Conservation (phyloP, 1,139 yeast genomes). For the Yamadazyma jaroonii region DNA sequence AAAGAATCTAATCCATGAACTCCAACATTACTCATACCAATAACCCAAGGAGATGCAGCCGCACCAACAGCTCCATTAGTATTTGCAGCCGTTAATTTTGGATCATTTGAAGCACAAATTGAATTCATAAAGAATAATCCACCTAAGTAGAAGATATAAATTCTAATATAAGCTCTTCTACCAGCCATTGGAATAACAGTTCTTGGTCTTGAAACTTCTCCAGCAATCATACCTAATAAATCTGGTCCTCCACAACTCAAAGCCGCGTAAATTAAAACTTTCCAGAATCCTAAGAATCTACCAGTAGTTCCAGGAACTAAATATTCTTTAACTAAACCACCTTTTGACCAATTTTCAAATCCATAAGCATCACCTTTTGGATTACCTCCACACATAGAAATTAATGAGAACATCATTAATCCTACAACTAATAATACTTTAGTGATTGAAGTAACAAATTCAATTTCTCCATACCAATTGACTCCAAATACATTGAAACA, state of each 20-base stretch:
- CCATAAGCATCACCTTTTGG: slow-evolving; percentile 36
- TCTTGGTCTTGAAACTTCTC: slow-evolving; percentile 33
- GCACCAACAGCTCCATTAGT: slow-evolving; percentile 27
- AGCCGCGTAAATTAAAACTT: slow-evolving; percentile 35
- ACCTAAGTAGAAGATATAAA: slow-evolving; percentile 34
- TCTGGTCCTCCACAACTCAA: slow-evolving; percentile 46
- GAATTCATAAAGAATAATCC: slow-evolving; percentile 38
- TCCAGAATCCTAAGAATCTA: slow-evolving; percentile 35
- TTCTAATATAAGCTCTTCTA: slow-evolving; percentile 31
- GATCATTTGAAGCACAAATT: slow-evolving; percentile 32
- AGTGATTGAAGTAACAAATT: slow-evolving; percentile 33
- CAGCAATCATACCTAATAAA: slow-evolving; percentile 30
- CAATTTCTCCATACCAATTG: slow-evolving; percentile 40
- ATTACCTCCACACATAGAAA: slow-evolving; percentile 41
- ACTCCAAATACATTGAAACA: slow-evolving; percentile 34
- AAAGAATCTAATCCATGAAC: slow-evolving; percentile 34
- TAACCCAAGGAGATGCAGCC: slow-evolving; percentile 40
- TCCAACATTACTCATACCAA: slow-evolving; percentile 35
- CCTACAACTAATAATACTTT: slow-evolving; percentile 39
- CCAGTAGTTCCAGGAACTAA: slow-evolving; percentile 33
- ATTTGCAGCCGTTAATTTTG: slow-evolving; percentile 23
- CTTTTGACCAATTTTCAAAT: slow-evolving; percentile 33
- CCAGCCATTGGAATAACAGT: slow-evolving; percentile 33
- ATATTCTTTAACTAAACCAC: slow-evolving; percentile 32
- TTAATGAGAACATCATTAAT: slow-evolving; percentile 35